Evolutionary conservation across 768 basidiomycete species (phyloP), one percentile per base, ranked within the genome.

Genomic region (Termitomyces sp.): DNA sequence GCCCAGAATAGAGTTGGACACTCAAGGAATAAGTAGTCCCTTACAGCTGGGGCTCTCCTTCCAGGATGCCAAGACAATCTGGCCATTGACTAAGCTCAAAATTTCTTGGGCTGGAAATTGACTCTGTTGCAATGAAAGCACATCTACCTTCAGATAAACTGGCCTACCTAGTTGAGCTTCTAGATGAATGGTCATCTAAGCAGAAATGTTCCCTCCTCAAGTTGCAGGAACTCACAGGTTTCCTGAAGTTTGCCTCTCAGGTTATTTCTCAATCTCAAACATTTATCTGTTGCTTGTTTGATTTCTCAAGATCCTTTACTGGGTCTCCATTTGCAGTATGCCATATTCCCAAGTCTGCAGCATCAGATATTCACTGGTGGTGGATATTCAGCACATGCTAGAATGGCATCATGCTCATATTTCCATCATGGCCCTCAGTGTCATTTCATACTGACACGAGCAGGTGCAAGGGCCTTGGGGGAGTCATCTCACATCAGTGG

Each of bases 341-440:
- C 9, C 62, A 63, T 34, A 65, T 76, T n/a, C 67, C 73, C 2
- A 43, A 54, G 0, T 55, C 59, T 6, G 65, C 60, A 0, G 55
- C 43, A 1, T 34, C 57, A 5, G 69, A 76, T 59, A 46, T 77
- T 0, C 48, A 37, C 13, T 77, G 74, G 76, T 77, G 75, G 72
- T 12, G 32, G 0, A 55, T 45, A 9, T 67, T 69, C 48, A 49
- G 62, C 27, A 18, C 60, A 0, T n/a, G 59, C 1, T 76, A 70
- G 71, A 75, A 74, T 47, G 71, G 71, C 4, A 61, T 72, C 12
- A 54, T 54, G n/a, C 8, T 69, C 5, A 43, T 69, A 12, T 12
- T 36, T 16, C 65, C 58, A 7, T 49, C 57, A 22, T 49, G 44
- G 1, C 53, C 50, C 12, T 53, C 58, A 6, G 5, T 70, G 4